Conservation (phyloP, 2,329 filamentous ascomycete species). For the Thelonectria rubi region DNA sequence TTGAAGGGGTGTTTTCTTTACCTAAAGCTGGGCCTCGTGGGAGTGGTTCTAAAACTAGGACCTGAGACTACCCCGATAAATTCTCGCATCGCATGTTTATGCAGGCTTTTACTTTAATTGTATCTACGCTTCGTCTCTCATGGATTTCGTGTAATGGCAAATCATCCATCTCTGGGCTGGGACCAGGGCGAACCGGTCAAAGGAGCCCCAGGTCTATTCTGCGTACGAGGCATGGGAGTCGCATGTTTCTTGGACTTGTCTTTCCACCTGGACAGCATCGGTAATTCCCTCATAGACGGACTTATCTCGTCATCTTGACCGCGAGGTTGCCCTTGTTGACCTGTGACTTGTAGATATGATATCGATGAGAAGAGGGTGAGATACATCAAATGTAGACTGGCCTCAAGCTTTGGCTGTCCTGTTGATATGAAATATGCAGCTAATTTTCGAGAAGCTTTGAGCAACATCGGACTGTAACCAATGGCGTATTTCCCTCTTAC, state of each 20-base stretch:
- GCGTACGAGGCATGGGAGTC: not conserved
- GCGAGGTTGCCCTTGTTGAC: not conserved
- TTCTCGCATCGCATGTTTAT: not conserved
- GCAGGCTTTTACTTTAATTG: not conserved
- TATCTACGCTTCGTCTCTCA: not conserved
- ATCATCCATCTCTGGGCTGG: not conserved
- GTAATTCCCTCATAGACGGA: not conserved
- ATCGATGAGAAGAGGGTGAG: too few relatives aligned
- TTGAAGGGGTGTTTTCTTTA: not conserved
- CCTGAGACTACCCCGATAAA: not conserved
- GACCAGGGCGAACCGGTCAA: not conserved
- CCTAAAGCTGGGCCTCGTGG: not conserved
- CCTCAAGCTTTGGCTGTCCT: not conserved
- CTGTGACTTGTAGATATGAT: too few relatives aligned
- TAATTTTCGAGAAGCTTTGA: not conserved
- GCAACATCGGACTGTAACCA: not conserved
- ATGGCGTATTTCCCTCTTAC: not conserved
- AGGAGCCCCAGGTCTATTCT: not conserved
- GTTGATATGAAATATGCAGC: not conserved
- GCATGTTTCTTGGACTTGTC: not conserved
- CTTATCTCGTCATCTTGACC: not conserved
- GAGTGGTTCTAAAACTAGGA: not conserved
- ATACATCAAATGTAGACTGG: too few relatives aligned
- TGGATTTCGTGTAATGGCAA: not conserved
- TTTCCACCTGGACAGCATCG: not conserved